A percentile compares a stretch with the other conserved stretches of the same genome.
phyloP scores from a whole-genome alignment of 2,329 filamentous ascomycete genomes.

The Trichoderma semiorbis region DNA sequence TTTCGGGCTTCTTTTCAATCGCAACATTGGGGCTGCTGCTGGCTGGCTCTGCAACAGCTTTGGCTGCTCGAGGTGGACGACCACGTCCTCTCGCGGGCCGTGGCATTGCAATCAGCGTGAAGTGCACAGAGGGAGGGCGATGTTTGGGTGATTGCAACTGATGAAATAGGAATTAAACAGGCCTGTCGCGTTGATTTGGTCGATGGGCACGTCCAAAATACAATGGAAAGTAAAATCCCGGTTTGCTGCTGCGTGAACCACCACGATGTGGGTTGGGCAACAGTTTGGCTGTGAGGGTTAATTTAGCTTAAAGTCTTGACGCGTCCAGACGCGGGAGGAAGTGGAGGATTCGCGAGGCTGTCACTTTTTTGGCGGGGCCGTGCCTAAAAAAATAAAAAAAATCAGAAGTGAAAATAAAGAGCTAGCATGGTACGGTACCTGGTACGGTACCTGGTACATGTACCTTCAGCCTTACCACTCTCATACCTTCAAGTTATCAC shows the following conservation, averaged over 20 bases:
- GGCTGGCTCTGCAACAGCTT: constrained; percentile 16
- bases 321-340: constrained; percentile 29
- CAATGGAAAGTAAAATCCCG: background rate
- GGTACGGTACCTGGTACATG: background rate
- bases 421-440: background rate
- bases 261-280: constrained; percentile 4
- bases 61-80: constrained; percentile 25
- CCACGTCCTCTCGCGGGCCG: constrained; percentile 30
- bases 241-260: background rate
- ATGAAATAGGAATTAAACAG: background rate
- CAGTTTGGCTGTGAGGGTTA: constrained; percentile 15
- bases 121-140: background rate
- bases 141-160: background rate
- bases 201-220: background rate
- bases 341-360: constrained; percentile 16
- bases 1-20: constrained; percentile 26
- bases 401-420: background rate
- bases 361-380: background rate
- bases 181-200: background rate
- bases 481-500: background rate
- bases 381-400: background rate
- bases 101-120: constrained; percentile 25
- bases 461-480: constrained; percentile 19
- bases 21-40: background rate
- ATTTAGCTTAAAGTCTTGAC: constrained; percentile 24